Percentiles rank a stretch among this genome's conserved stretches.
These are phyloP conservation scores for Xerocomus nothofagi DNA, from an alignment of 1,284 basidiomycete species.

Conservation along the genomic window DNA sequence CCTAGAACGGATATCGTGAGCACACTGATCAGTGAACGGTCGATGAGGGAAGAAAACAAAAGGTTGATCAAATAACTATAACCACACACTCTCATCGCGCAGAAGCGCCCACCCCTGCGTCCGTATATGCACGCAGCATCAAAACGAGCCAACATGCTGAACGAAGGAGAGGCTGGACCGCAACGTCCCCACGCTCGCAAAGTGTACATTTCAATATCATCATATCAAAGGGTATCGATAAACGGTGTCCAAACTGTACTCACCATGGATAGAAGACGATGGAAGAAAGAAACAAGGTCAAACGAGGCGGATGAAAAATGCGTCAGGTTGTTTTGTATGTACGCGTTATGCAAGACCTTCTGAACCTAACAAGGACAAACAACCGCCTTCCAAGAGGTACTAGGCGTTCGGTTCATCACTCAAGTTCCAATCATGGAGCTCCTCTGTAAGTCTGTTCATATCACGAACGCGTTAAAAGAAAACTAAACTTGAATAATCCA, in stretches of 20 bases:
- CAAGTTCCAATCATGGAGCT: conserved; percentile 4
- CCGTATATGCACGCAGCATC: conserved; percentile 36
- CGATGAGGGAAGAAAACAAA: background rate
- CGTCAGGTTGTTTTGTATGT: conserved; percentile 2
- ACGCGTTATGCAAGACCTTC: conserved; percentile 26
- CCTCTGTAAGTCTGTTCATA: conserved; percentile 9
- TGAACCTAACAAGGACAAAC: conserved; percentile 28
- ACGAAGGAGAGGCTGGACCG: conserved; percentile 36
- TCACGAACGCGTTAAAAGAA: background rate
- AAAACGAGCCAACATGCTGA: conserved; percentile 36
- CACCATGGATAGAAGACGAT: conserved; percentile 8
- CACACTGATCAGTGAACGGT: background rate
- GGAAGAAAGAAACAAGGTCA: background rate
- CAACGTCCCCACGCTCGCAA: conserved; percentile 31
- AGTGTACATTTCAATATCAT: conserved; percentile 34
- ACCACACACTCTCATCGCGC: conserved; percentile 34
- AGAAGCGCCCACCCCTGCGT: conserved; percentile 35
- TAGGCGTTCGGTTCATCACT: background rate
- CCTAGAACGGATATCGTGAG: conserved; percentile 14
- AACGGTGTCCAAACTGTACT: conserved; percentile 4
- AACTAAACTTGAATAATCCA: background rate
- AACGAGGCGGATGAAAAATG: background rate
- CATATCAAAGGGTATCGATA: conserved; percentile 12
- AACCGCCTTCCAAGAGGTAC: conserved; percentile 13
- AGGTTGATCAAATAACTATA: conserved; percentile 37